phyloP scores from a whole-genome alignment of 2,329 filamentous ascomycete genomes.

The Aureobasidium sp. region DNA sequence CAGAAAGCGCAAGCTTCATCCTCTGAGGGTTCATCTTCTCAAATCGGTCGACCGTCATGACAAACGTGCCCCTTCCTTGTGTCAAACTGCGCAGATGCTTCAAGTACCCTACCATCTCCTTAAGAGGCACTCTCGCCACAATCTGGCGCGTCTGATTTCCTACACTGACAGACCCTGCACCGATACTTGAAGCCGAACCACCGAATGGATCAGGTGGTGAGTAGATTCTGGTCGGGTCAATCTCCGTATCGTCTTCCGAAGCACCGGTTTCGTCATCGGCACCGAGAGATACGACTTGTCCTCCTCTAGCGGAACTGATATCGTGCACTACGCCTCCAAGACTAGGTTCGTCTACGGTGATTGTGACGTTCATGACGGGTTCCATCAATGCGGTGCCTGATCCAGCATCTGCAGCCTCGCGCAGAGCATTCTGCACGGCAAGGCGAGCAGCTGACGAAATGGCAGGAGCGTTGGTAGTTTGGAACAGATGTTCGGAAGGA shows the following conservation, averaged over 20 bases:
- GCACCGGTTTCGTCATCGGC: slow-evolving; percentile 28
- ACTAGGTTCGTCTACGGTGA: slow-evolving; percentile 72
- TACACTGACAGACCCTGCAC: slow-evolving; percentile 14
- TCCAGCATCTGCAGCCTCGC: slow-evolving; percentile 46
- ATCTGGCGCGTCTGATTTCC: slow-evolving; percentile 46
- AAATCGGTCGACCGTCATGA: slow-evolving; percentile 65
- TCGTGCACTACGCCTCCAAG: slow-evolving; percentile 79
- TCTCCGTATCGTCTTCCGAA: slow-evolving; percentile 28
- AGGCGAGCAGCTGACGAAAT: slow-evolving; percentile 58
- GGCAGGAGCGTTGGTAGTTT: slow-evolving; percentile 58
- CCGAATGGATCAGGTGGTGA: slow-evolving; percentile 78
- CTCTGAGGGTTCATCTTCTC: slow-evolving; percentile 56
- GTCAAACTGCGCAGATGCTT: slow-evolving; percentile 84
- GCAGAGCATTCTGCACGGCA: slow-evolving; percentile 62
- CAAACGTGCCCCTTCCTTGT: slow-evolving; percentile 69
- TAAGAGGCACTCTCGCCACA: slow-evolving; percentile 79
- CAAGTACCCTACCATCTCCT: slow-evolving; percentile 94
- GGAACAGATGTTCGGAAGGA: slow-evolving; percentile 53
- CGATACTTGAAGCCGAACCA: slow-evolving; percentile 21
- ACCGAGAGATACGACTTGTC: slow-evolving; percentile 63
- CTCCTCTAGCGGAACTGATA: slow-evolving; percentile 63
- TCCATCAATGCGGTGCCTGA: slow-evolving; percentile 64
- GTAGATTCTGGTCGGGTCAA: slow-evolving; percentile 72
- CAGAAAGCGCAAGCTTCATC: slow-evolving; percentile 45
- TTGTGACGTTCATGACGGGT: slow-evolving; percentile 84